Evolutionary conservation across 371 early-diverging fungal genomes (phyloP), one percentile per base, ranked within the genome.

Genomic region (Rhizomucor miehei): DNA sequence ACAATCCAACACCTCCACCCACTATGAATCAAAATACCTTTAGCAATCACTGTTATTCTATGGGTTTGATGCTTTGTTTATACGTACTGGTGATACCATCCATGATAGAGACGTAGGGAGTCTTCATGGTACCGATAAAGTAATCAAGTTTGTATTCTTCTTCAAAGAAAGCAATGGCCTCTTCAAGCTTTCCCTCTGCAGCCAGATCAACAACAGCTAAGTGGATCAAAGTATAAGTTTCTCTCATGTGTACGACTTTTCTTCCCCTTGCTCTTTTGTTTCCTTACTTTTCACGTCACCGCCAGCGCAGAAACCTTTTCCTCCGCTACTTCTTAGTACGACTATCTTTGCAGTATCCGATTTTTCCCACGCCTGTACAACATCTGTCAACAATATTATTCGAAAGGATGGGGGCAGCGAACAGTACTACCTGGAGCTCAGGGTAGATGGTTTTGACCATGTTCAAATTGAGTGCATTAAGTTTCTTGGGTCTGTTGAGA

Each of bases 1-100:
- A 92, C 10, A 98, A 69, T 39, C 98, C 98, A 36, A 94, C 94
- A 50, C 99, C 98, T 38, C 97, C 98, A 35, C 98, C 98, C 94
- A 97, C 91, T 91, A 60, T 56, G 41, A 1, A 52, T 17, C 9
- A 9, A 14, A 34, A 41, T 16, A 13, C 48, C 8, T 8, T 19
- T 20, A 36, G 48, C 23, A 24, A 35, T 1, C n/a, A n/a, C n/a
- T n/a, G n/a, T n/a, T n/a, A n/a, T n/a, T n/a, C n/a, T n/a, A n/a
- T n/a, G n/a, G n/a, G n/a, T n/a, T n/a, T n/a, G n/a, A n/a, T n/a
- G n/a, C n/a, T n/a, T n/a, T 14, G n/a, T 19, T 34, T 14, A 20
- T 9, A 69, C 84, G 57, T 81, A 92, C 93, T 92, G 19, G 95
- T 94, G 58, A 94, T 91, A 14, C 99, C 99, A 56, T 94, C 77